phyloP scores from a whole-genome alignment of 169 alveolate species.

The Plasmodium relictum region DNA sequence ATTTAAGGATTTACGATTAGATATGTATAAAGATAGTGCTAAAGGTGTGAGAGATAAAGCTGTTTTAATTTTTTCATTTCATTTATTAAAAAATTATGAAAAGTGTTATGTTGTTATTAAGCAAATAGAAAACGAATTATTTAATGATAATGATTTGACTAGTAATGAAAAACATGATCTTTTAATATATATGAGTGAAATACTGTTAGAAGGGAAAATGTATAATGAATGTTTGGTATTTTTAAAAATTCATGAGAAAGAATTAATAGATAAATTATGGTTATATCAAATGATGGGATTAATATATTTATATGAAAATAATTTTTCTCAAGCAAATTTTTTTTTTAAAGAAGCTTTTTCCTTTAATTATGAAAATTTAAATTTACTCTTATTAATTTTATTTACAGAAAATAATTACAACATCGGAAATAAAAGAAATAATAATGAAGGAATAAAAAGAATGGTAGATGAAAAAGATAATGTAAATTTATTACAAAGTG shows the following conservation, averaged over 20 bases:
- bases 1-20: constrained; percentile 48
- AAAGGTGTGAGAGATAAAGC: constrained; percentile 62
- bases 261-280: constrained; percentile 37
- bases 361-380: constrained; percentile 52
- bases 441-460: background rate
- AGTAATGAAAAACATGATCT: constrained; percentile 45
- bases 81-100: constrained; percentile 35
- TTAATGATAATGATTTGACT: constrained; percentile 14
- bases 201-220: constrained; percentile 64
- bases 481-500: background rate
- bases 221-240: constrained; percentile 36
- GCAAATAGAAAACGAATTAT: constrained; percentile 45
- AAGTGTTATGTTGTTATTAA: constrained; percentile 54
- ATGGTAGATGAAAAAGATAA: background rate
- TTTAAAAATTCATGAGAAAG: constrained; percentile 13
- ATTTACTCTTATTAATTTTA: constrained; percentile 34
- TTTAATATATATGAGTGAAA: constrained; percentile 42
- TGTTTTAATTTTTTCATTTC: constrained; percentile 46
- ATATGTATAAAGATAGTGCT: constrained; percentile 51
- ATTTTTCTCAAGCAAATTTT: constrained; percentile 35
- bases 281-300: constrained; percentile 50
- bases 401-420: constrained; percentile 27
- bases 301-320: constrained; percentile 31
- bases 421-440: background rate
- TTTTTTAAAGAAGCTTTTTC: constrained; percentile 65